Evolutionary conservation across 1,284 basidiomycete genomes (phyloP).

Genomic region (Sporisorium exsertum): DNA sequence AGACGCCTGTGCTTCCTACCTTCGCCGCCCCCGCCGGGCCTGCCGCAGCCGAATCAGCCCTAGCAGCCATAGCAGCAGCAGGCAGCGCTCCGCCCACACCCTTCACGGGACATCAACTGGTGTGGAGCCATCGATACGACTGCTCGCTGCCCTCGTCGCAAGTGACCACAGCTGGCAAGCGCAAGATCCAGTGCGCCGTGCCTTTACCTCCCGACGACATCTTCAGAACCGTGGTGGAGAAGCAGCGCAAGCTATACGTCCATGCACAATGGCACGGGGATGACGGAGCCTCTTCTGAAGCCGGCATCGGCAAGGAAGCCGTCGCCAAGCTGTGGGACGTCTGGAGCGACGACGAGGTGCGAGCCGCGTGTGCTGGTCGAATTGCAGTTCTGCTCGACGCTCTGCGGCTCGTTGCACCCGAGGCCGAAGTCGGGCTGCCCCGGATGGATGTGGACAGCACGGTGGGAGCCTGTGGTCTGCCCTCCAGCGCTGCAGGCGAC

Average conservation of each 20-base stretch:
- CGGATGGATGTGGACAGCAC: background rate
- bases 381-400: conserved; percentile 33
- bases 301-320: conserved; percentile 21
- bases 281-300: conserved; percentile 21
- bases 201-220: conserved; percentile 38
- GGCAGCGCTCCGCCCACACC: conserved; percentile 32
- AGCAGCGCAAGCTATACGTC: conserved; percentile 46
- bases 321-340: conserved; percentile 44
- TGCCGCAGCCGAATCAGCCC: background rate
- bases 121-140: conserved; percentile 45
- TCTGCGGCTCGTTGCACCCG: conserved; percentile 32
- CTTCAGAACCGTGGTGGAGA: conserved; percentile 26
- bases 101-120: conserved; percentile 37
- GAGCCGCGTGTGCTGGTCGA: conserved; percentile 35
- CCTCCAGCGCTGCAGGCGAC: conserved; percentile 3
- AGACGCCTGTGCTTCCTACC: conserved; percentile 17
- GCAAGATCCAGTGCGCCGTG: conserved; percentile 35
- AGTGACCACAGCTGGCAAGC: conserved; percentile 30
- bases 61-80: background rate
- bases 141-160: conserved; percentile 26
- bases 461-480: conserved; percentile 2
- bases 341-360: conserved; percentile 40
- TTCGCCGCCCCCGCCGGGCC: background rate
- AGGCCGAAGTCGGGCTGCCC: conserved; percentile 1
- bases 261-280: conserved; percentile 45